Percentiles rank a stretch among this genome's conserved stretches.
These are phyloP conservation scores for Spiromastix sp. DNA, from an alignment of 2,329 filamentous ascomycete genomes.

Conservation along the genomic window DNA sequence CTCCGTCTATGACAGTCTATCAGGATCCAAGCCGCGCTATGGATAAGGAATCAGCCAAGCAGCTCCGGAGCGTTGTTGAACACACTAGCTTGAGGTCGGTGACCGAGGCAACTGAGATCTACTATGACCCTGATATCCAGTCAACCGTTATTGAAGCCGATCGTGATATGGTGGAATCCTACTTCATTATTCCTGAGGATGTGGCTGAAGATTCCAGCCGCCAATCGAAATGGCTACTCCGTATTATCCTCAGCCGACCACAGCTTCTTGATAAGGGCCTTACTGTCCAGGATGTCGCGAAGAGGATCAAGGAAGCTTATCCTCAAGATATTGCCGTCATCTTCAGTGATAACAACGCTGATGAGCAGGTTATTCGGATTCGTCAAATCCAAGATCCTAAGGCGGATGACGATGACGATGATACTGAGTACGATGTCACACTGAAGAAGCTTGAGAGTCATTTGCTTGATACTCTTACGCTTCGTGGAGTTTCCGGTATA, in stretches of 20 bases:
- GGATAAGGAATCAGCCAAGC: constrained; percentile 72
- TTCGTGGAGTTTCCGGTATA: constrained; percentile 82
- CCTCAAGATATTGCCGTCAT: constrained; percentile 78
- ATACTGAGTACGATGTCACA: constrained; percentile 79
- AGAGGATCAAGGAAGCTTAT: constrained; percentile 82
- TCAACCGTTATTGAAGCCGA: constrained; percentile 80
- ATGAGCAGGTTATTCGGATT: constrained; percentile 87
- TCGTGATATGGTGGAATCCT: constrained; percentile 88
- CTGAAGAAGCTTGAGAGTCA: constrained; percentile 87
- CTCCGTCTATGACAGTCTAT: constrained; percentile 91
- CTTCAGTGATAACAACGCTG: constrained; percentile 96
- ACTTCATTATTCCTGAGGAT: constrained; percentile 88
- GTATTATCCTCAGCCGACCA: constrained; percentile 84
- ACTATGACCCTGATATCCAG: constrained; percentile 88
- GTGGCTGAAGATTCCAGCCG: constrained; percentile 49
- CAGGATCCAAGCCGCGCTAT: constrained; percentile 51
- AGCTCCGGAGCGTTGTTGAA: constrained; percentile 78
- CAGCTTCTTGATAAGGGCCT: constrained; percentile 89
- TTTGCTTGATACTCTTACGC: constrained; percentile 78
- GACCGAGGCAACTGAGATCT: constrained; percentile 86
- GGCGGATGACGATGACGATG: constrained; percentile 62
- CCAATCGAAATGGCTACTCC: constrained; percentile 91
- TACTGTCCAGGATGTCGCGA: constrained; percentile 80
- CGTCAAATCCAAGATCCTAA: constrained; percentile 64
- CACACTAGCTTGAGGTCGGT: constrained; percentile 90